Base-by-base conservation (phyloP, 2,329 filamentous ascomycete genomes). In the Monosporascus sp. region DNA sequence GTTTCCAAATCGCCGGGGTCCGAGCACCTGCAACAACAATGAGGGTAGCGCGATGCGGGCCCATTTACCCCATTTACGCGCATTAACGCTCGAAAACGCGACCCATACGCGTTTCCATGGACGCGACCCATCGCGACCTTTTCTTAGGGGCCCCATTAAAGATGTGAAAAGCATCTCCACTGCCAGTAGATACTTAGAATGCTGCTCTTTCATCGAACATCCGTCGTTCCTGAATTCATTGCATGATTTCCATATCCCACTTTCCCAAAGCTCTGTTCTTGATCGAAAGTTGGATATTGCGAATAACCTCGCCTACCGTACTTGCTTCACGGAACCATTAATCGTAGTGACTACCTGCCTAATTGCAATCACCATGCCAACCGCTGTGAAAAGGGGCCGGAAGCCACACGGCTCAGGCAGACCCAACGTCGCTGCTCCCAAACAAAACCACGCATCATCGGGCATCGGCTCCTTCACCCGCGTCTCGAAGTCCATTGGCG, bases 381-480 rank as follows among this genome's bases (percentile, higher is more conserved):
- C 43, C 54, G 59, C 62, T 45, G 54, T 54, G 25, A 65, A 60
- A 50, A 66, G 66, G 57, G 63, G 62, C 52, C 66, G 59, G 49
- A 62, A 57, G 58, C 58, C 54, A 43, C 43, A 46, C 7, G 43
- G 43, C 22, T 41, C 50, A 15, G 50, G 58, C 51, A 61, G 55
- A 47, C 50, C 62, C 45, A 65, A 63, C 54, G 57, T 50, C 52
- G 57, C 61, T 39, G 38, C 59, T 51, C n/a, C 62, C 46, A 60
- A 62, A 46, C 55, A 62, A 48, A n/a, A n/a, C n/a, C 50, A 69
- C 57, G 60, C 57, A 60, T 63, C 70, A 52, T 62, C 68, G 8
- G 63, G 39, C 57, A 78, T 80, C 51, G 69, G 64, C 67, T 71
- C 59, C 62, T 80, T 79, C 61, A 61, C 72, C 46, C 77, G 76